Percentiles rank a stretch among this genome's conserved stretches.
Conservation (phyloP, 352 stramenopile species). For the Globisporangium ultimum region DNA sequence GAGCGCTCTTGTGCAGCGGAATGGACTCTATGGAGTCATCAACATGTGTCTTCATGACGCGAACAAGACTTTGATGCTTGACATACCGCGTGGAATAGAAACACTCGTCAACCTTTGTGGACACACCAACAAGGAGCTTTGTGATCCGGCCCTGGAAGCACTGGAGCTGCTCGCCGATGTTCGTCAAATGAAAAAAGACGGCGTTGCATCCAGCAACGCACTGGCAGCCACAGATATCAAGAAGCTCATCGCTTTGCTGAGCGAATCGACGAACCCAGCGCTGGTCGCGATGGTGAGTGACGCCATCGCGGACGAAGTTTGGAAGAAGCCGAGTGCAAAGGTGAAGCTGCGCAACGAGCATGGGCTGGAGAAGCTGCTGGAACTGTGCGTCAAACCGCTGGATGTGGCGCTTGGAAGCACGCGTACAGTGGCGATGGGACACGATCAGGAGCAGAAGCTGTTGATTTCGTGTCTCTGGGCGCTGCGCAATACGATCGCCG, state of each 20-base stretch:
- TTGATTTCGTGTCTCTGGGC: constrained; percentile 67
- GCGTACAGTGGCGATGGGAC: constrained; percentile 1
- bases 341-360: constrained; percentile 62
- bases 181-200: constrained; percentile 35
- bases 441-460: constrained; percentile 24
- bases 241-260: constrained; percentile 64
- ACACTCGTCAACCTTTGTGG: constrained; percentile 77
- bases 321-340: constrained; percentile 54
- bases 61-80: constrained; percentile 76
- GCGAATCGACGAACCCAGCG: constrained; percentile 42
- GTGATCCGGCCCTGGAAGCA: constrained; percentile 65
- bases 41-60: constrained; percentile 84
- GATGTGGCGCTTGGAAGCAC: constrained; percentile 8
- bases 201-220: constrained; percentile 22
- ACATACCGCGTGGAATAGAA: constrained; percentile 72
- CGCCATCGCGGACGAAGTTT: constrained; percentile 78
- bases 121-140: constrained; percentile 49
- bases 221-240: constrained; percentile 54
- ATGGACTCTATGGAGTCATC: constrained; percentile 71
- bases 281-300: constrained; percentile 70
- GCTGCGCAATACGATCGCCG: constrained; percentile 48
- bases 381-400: constrained; percentile 31
- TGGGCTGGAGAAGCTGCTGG: constrained; percentile 57
- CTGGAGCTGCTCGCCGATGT: constrained; percentile 79
- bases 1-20: constrained; percentile 42